These are phyloP conservation scores for Lactarius quietus DNA, from an alignment of 768 basidiomycete genomes.

Conservation along the genomic window DNA sequence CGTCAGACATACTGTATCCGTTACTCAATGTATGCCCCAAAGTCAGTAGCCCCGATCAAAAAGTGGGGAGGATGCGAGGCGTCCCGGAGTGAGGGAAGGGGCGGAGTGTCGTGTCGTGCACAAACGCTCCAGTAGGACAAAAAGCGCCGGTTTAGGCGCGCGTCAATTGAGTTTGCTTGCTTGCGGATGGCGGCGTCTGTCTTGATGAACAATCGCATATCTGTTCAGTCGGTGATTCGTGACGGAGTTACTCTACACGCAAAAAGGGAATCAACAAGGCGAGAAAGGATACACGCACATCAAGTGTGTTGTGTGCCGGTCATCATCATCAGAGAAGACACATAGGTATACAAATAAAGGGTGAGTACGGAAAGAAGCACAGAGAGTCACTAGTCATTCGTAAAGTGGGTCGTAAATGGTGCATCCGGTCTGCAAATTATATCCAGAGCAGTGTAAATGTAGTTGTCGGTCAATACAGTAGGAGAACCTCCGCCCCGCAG, in stretches of 20 bases:
- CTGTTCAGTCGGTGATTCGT: not conserved
- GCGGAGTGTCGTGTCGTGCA: not conserved
- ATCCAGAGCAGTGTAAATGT: not conserved
- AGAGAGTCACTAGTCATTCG: not conserved
- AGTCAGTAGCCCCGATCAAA: not conserved
- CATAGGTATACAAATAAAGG: constrained; percentile 6
- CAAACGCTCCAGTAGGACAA: not conserved
- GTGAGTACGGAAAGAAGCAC: not conserved
- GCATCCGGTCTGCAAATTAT: not conserved
- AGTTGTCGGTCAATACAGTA: not conserved
- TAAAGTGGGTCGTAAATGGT: constrained; percentile 8
- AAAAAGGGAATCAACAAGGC: not conserved
- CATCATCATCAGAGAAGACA: not conserved
- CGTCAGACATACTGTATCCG: not conserved
- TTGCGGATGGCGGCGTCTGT: not conserved
- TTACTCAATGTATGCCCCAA: not conserved
- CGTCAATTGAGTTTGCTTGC: not conserved
- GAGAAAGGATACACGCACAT: constrained; percentile 10
- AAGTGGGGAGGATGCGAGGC: not conserved
- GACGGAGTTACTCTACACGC: not conserved
- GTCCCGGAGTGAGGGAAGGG: not conserved
- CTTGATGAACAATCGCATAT: not conserved
- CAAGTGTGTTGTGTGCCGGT: constrained; percentile 6
- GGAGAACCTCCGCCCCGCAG: not conserved
- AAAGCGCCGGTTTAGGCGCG: not conserved